Percentiles rank a stretch among this genome's conserved stretches.
These are phyloP conservation scores for Heterobasidion occidentale DNA, from an alignment of 1,284 basidiomycete genomes.

Conservation along the genomic window DNA sequence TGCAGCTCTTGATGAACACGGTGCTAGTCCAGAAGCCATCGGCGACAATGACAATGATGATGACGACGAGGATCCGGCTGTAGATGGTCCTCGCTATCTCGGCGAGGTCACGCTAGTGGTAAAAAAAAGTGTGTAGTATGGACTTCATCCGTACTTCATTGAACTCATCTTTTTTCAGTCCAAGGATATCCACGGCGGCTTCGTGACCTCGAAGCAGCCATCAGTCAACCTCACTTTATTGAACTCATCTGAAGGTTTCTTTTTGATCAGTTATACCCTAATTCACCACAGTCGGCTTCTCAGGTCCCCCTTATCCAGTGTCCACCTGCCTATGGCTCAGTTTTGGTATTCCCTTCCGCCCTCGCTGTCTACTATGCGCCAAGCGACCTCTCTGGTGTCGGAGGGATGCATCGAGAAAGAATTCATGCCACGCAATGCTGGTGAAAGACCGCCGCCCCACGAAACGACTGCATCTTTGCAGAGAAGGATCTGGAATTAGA, in stretches of 20 bases:
- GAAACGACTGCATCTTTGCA: neutral
- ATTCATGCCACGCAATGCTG: neutral
- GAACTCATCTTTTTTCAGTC: neutral
- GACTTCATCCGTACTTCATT: no score
- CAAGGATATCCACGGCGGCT: neutral
- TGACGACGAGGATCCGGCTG: neutral
- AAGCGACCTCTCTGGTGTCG: neutral
- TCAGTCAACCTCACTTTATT: neutral
- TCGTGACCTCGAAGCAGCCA: neutral
- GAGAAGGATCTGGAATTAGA: neutral
- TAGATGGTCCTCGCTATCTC: neutral
- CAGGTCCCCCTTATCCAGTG: neutral
- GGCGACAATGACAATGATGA: conserved; percentile 6
- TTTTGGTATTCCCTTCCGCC: neutral
- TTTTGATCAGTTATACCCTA: conserved; percentile 1
- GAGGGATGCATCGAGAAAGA: neutral
- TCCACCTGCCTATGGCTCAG: neutral
- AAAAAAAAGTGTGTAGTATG: neutral
- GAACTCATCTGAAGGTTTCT: conserved; percentile 2
- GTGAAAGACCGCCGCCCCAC: neutral
- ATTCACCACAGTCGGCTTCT: neutral
- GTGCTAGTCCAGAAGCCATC: neutral
- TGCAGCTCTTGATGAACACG: neutral
- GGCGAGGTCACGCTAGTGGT: neutral
- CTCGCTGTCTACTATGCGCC: neutral